These are phyloP conservation scores for Penicillium cataractarum DNA, from an alignment of 495 filamentous ascomycete species.

Conservation along the genomic window DNA sequence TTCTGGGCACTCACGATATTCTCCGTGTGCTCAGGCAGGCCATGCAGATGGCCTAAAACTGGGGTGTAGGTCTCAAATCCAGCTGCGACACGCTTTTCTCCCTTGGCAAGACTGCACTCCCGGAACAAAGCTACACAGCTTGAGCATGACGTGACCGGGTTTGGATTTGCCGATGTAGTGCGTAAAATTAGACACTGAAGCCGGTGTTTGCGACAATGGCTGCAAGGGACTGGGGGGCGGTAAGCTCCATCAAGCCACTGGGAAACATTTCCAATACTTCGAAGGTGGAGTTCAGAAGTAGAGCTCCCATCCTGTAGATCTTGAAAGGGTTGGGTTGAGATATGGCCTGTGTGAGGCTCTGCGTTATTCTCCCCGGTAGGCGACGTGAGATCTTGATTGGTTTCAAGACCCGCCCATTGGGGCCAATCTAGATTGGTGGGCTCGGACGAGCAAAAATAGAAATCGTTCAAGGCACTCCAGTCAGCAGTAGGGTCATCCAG, in stretches of 20 bases:
- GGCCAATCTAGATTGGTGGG: slow-evolving; percentile 13
- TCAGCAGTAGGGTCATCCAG: neutral
- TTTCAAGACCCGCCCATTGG: slow-evolving; percentile 14
- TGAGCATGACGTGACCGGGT: slow-evolving; percentile 67
- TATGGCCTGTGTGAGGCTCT: neutral
- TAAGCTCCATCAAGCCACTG: slow-evolving; percentile 50
- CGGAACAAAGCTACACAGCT: slow-evolving; percentile 77
- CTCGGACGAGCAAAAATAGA: slow-evolving; percentile 22
- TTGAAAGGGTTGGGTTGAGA: neutral
- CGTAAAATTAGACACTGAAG: slow-evolving; percentile 52
- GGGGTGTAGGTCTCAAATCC: slow-evolving; percentile 51
- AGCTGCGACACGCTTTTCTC: slow-evolving; percentile 47
- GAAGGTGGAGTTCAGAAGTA: neutral
- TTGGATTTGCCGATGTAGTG: slow-evolving; percentile 49
- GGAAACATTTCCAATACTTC: slow-evolving; percentile 33
- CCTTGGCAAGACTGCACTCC: slow-evolving; percentile 66
- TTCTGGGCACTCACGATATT: slow-evolving; percentile 16
- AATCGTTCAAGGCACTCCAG: slow-evolving; percentile 22
- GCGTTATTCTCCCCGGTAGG: neutral
- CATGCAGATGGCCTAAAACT: slow-evolving; percentile 46
- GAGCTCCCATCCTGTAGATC: neutral
- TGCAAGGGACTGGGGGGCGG: slow-evolving; percentile 43
- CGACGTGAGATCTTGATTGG: neutral
- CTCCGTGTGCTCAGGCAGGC: slow-evolving; percentile 42
- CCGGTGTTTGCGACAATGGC: slow-evolving; percentile 45